Percentiles rank a stretch among this genome's conserved stretches.
Evolutionary conservation across 2,329 filamentous ascomycete species (phyloP).

Genomic region (Xylariaceae sp.): DNA sequence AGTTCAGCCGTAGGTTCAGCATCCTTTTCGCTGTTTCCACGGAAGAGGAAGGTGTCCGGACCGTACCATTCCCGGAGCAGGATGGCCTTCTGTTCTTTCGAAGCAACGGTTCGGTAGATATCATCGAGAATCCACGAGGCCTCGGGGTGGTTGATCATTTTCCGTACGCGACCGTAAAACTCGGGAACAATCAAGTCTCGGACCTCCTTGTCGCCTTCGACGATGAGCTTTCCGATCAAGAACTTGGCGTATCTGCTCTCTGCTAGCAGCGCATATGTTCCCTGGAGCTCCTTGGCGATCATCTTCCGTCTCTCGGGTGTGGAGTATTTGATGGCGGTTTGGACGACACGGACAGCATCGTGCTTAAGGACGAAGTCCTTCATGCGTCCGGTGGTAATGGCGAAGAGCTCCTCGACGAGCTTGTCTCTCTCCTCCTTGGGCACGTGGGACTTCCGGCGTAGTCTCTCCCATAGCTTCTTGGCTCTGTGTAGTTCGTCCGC

Average conservation of each 20-base stretch:
- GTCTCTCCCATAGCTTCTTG: conserved; percentile 95
- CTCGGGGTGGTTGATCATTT: conserved; percentile 92
- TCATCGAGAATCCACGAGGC: conserved; percentile 98
- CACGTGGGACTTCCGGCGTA: conserved; percentile 90
- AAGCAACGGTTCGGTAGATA: conserved; percentile 85
- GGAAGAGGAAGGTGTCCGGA: conserved; percentile 81
- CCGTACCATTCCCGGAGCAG: conserved; percentile 96
- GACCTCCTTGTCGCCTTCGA: conserved; percentile 84
- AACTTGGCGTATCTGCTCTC: conserved; percentile 98
- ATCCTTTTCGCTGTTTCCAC: conserved; percentile 44
- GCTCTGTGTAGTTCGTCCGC: conserved; percentile 82
- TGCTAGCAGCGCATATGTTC: conserved; percentile 75
- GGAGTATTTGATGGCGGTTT: conserved; percentile 95
- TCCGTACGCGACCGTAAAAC: conserved; percentile 89
- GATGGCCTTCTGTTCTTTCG: conserved; percentile 75
- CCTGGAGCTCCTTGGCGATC: conserved; percentile 82
- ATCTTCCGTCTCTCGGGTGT: conserved; percentile 76
- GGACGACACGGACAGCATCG: conserved; percentile 91
- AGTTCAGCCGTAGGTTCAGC: conserved; percentile 61
- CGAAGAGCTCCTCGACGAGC: conserved; percentile 83
- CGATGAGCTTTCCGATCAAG: conserved; percentile 87
- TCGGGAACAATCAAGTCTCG: conserved; percentile 86
- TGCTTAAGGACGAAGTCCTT: conserved; percentile 98
- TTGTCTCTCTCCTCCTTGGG: conserved; percentile 81
- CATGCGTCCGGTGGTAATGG: conserved; percentile 83